Evolutionary conservation across 2,329 filamentous ascomycete species (phyloP).

Genomic region (Hypoxylon sp.): DNA sequence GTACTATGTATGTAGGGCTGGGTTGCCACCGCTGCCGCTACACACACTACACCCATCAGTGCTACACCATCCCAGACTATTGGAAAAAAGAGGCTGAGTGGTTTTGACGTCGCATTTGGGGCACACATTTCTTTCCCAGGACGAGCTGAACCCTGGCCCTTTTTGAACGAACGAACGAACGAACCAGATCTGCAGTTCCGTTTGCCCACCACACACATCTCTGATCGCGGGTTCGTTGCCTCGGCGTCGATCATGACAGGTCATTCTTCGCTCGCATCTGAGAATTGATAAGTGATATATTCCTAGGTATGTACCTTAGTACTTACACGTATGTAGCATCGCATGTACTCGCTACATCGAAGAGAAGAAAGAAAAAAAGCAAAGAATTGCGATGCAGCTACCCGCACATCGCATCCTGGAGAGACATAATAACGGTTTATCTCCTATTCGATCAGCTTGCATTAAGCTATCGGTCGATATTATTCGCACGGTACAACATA

Average conservation of each 20-base stretch:
- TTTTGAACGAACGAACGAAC: too few species aligned
- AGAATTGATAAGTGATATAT: constrained; percentile 7
- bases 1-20: constrained; percentile 38
- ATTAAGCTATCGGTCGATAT: too few species aligned
- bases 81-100: constrained; percentile 40
- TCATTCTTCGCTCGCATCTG: constrained; percentile 20
- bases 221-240: constrained; percentile 9
- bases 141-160: constrained; percentile 20
- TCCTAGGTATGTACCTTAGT: too few species aligned
- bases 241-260: constrained; percentile 19
- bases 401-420: constrained; percentile 38
- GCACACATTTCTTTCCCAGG: constrained; percentile 17
- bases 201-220: constrained; percentile 21
- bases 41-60: constrained; percentile 34
- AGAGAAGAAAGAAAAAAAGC: background rate
- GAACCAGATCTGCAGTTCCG: constrained; percentile 12
- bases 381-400: constrained; percentile 35
- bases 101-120: constrained; percentile 34
- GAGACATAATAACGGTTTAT: too few species aligned
- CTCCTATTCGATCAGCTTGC: too few species aligned
- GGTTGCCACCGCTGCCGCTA: too few species aligned
- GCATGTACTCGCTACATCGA: background rate
- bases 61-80: constrained; percentile 40
- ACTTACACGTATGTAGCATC: too few species aligned
- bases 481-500: too few species aligned